Base-by-base conservation (phyloP, 2,329 filamentous ascomycete genomes). In the Penicillium occitanis region DNA sequence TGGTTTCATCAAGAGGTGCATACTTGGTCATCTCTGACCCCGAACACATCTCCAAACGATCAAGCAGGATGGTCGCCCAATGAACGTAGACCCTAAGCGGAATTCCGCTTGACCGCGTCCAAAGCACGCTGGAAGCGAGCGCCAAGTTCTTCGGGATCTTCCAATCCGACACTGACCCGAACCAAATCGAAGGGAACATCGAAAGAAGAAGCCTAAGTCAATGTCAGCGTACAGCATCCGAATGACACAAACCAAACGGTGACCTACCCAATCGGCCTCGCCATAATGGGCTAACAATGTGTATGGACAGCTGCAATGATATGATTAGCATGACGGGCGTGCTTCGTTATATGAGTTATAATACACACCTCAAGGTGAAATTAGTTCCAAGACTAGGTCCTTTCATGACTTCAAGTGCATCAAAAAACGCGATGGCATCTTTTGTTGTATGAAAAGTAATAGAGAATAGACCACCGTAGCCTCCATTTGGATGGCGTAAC, bases 381-480 rank as follows among this genome's bases (percentile, higher is more conserved):
- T 99, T 99, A 0, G 95, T 98, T 1, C 95, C 95, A 60, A 99
- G 82, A 78, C 93, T 97, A 0, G 95, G 95, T 0, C 95, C 95
- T 78, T 99, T 99, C 46, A 92, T 89, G 1, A 93, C 95, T 68
- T 96, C 88, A 17, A 99, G 81, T 13, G 86, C 85, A 78, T 99
- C 93, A 78, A 90, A 97, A 77, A 98, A 97, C 0, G 87, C 85
- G 63, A 92, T 82, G 0, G 94, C 91, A 68, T 93, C 88, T 35
- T 84, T 82, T 65, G 85, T 87, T 1, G 83, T 83, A 71, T 91
- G 81, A 73, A 98, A 96, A 0, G 90, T 92, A 44, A 93, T 88
- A 2, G 92, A 97, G 13, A 99, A 83, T 2, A 99, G 82, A 3
- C 94, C 94, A 10, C 95, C 94, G 74, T 98, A 98, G 0, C 94